Evolutionary conservation across 2,329 filamentous ascomycete species (phyloP).

Genomic region (Diaporthe destruens): DNA sequence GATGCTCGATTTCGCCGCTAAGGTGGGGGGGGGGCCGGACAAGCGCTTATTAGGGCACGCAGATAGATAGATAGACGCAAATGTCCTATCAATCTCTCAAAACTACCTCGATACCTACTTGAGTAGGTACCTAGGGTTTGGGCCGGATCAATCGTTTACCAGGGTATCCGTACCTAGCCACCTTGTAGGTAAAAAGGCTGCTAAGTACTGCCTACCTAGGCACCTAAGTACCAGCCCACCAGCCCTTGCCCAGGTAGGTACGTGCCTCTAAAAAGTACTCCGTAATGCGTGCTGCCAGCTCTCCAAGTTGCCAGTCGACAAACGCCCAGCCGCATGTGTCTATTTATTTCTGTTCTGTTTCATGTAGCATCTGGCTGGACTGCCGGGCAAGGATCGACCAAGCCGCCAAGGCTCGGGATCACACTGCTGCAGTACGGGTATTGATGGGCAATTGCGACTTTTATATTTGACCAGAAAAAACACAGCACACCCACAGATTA

Average conservation of each 20-base stretch:
- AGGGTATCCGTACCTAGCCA: too few species aligned
- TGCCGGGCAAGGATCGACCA: background rate
- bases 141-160: background rate
- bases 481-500: background rate
- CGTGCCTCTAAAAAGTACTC: too few species aligned
- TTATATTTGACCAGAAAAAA: background rate
- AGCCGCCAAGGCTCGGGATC: background rate
- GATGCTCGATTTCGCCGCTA: background rate
- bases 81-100: background rate
- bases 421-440: background rate
- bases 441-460: background rate
- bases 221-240: too few species aligned
- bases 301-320: conserved; percentile 4
- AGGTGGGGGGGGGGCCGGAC: background rate
- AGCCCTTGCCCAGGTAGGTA: too few species aligned
- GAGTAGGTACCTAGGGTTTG: background rate
- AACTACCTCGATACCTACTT: background rate
- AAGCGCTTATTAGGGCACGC: background rate
- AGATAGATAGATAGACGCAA: background rate
- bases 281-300: background rate
- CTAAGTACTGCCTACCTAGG: too few species aligned
- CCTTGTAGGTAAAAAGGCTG: too few species aligned
- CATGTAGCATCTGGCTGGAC: background rate
- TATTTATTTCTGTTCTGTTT: background rate
- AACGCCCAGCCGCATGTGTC: background rate